Base-by-base conservation (phyloP, 73 alveolate species). In the Paramecium sexaurelia region DNA sequence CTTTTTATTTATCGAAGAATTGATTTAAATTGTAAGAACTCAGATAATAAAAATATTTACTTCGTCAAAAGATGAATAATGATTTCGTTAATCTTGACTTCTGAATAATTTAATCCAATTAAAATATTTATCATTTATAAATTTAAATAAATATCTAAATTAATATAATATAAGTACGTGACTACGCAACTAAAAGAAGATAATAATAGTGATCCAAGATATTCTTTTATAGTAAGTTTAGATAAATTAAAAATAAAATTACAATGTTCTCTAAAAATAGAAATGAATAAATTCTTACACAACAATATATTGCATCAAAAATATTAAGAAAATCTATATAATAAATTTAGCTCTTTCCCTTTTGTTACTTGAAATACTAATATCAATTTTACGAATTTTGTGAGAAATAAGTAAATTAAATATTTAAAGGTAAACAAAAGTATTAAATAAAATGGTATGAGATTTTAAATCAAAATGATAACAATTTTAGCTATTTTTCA, bases 1-100 rank as follows among this genome's bases (percentile, higher is more conserved):
- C 83, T 61, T 20, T 24, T 61, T 7, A 29, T 61, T 61, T 29
- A 61, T 13, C 39, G 83, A 61, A 32, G 47, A 61, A 29, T 26
- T 61, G 83, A 61, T 61, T 61, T 61, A 26, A 29, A 61, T 24
- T 61, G 26, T 24, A 61, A 61, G 83, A 61, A 61, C 83, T 61
- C 20, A 0, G 1, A 17, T n/a, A 4, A 7, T 5, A 61, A 1
- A 17, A 17, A 10, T 1, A 22, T 3, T 61, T 61, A 61, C 83
- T 26, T 61, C 83, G 26, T 61, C 43, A 29, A 61, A 61, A 26
- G 83, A 29, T 61, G 83, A 61, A 7, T 61, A 61, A 61, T 32
- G 83, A 32, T 61, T 61, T 61, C 45, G 7, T 11, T 32, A 29
- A 29, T 61, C 83, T 61, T 61, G 26, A 29, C 43, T 29, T 32